A percentile compares a stretch with the other conserved stretches of the same genome.
Evolutionary conservation across 441 rosid genomes (phyloP).

Genomic region (Gossypium aridum): DNA sequence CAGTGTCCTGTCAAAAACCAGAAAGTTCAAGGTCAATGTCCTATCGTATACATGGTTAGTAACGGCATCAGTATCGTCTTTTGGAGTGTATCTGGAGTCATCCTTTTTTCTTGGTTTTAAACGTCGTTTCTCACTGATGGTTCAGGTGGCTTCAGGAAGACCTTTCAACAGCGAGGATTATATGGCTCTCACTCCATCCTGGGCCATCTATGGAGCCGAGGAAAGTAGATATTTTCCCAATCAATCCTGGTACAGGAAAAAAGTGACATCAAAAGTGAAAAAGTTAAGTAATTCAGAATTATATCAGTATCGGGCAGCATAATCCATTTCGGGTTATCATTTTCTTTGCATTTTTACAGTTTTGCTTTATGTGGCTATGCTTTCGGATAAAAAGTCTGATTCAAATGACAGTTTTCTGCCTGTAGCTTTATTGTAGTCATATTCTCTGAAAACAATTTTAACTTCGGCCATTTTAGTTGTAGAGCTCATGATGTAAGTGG

Average conservation of each 20-base stretch:
- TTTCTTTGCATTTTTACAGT: conserved; percentile 1
- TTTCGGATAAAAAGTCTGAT: not conserved
- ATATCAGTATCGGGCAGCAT: not conserved
- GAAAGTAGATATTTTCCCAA: conserved; percentile 95
- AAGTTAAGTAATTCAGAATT: conserved; percentile 18
- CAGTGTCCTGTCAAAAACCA: conserved; percentile 82
- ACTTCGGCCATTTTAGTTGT: not conserved
- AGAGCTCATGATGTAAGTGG: not conserved
- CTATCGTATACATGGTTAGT: conserved; percentile 84
- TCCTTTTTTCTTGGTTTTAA: not conserved
- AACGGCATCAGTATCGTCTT: not conserved
- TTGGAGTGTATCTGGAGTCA: not conserved
- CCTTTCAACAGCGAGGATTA: conserved; percentile 72
- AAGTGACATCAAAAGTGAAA: conserved; percentile 77
- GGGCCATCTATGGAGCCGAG: conserved; percentile 88
- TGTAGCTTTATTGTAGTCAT: conserved; percentile 4
- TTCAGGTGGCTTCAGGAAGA: conserved; percentile 79
- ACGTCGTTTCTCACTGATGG: conserved; percentile 4
- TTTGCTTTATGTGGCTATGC: conserved; percentile 10
- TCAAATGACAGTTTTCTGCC: not conserved
- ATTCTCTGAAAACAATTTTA: not conserved
- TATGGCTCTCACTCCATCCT: conserved; percentile 77
- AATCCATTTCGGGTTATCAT: not conserved
- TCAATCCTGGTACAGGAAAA: conserved; percentile 71
- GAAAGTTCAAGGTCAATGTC: conserved; percentile 75